Percentiles rank a stretch among this genome's conserved stretches.
Evolutionary conservation across 257 asterid genomes (phyloP).

Genomic region (Fraxinus excelsior): DNA sequence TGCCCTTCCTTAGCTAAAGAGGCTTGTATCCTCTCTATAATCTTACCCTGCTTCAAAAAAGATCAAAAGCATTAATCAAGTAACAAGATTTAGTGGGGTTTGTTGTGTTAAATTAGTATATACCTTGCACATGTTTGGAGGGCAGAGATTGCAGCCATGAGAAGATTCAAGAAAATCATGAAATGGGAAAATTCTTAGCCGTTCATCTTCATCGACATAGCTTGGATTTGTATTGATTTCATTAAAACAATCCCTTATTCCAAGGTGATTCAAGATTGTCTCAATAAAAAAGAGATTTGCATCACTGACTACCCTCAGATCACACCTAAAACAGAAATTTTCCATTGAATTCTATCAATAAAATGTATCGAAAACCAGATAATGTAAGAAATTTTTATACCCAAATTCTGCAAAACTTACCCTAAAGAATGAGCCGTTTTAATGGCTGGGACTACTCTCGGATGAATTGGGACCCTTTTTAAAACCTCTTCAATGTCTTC

Average conservation of each 20-base stretch:
- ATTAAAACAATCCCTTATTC: conserved; percentile 53
- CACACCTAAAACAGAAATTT: conserved; percentile 54
- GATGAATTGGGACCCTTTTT: conserved; percentile 49
- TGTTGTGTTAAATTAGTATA: background rate
- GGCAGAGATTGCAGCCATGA: conserved; percentile 69
- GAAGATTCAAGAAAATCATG: conserved; percentile 59
- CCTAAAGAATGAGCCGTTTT: conserved; percentile 62
- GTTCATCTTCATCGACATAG: conserved; percentile 58
- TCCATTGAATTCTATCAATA: background rate
- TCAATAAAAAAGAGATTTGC: conserved; percentile 78
- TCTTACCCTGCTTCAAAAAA: conserved; percentile 42
- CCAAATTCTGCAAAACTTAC: conserved; percentile 22
- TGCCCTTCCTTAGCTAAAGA: conserved; percentile 33
- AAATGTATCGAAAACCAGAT: background rate
- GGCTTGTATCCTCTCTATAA: conserved; percentile 34
- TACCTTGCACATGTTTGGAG: conserved; percentile 91
- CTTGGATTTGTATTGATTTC: conserved; percentile 79
- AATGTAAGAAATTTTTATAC: background rate
- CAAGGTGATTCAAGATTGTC: conserved; percentile 71
- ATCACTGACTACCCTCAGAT: conserved; percentile 85
- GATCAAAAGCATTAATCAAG: too few species aligned
- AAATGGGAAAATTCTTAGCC: conserved; percentile 64
- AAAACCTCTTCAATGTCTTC: conserved; percentile 53
- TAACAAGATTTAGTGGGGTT: too few species aligned
- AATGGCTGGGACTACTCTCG: conserved; percentile 53